Evolutionary conservation across 2,329 filamentous ascomycete species (phyloP).

Genomic region (Colletotrichum spaethianum): DNA sequence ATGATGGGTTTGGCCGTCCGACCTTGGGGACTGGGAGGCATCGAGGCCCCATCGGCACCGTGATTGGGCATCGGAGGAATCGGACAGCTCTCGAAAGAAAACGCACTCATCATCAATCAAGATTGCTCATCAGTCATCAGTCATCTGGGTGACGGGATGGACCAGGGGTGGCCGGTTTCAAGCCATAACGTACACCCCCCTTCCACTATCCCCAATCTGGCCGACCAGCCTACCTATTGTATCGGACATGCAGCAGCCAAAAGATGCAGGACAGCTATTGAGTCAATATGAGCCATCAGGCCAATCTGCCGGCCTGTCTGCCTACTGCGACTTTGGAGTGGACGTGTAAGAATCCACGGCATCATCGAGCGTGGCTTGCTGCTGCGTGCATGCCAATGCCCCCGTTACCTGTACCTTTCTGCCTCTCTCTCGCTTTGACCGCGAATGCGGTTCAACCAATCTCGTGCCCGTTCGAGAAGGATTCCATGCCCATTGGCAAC

Average conservation of each 20-base stretch:
- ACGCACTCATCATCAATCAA: constrained; percentile 10
- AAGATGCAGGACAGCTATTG: constrained; percentile 8
- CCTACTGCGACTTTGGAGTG: constrained; percentile 16
- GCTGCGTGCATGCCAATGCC: constrained; percentile 23
- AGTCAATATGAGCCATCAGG: constrained; percentile 20
- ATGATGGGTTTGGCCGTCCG: constrained; percentile 12
- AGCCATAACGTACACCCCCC: constrained; percentile 5
- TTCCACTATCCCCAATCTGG: neutral
- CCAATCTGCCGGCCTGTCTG: constrained; percentile 4
- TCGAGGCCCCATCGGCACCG: constrained; percentile 37
- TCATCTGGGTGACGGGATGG: constrained; percentile 16
- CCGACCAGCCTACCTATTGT: constrained; percentile 8
- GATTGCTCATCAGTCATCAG: constrained; percentile 36
- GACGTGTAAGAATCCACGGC: constrained; percentile 27
- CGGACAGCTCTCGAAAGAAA: constrained; percentile 17
- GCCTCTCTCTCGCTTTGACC: constrained; percentile 23
- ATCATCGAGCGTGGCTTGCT: constrained; percentile 38
- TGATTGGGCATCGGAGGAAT: constrained; percentile 16
- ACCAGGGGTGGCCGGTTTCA: neutral
- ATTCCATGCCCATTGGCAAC: neutral
- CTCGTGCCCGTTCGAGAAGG: constrained; percentile 9
- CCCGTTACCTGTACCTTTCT: neutral
- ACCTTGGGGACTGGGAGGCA: neutral
- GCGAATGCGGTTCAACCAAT: constrained; percentile 19
- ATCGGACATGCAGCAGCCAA: constrained; percentile 3